A percentile compares a stretch with the other conserved stretches of the same genome.
These are phyloP conservation scores for Scenedesmus sp. DNA, from an alignment of 163 green algal species.

Conservation along the genomic window DNA sequence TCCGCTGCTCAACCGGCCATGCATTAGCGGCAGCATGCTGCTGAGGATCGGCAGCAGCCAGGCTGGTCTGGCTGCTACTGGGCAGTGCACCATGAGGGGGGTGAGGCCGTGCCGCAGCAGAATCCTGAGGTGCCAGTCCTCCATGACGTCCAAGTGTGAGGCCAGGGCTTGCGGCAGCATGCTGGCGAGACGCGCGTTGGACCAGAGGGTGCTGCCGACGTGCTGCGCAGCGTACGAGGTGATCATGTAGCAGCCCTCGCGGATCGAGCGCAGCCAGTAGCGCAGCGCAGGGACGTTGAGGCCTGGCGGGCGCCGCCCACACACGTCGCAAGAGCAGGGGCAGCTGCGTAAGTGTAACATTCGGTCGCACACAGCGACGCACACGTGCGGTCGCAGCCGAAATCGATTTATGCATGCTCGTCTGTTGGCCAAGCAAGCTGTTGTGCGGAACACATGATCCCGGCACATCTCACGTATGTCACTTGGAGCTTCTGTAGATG, in stretches of 20 bases:
- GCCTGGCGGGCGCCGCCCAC: conserved; percentile 20
- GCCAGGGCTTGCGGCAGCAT: conserved; percentile 52
- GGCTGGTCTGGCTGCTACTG: conserved; percentile 11
- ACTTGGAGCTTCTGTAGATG: no score
- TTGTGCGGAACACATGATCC: no score
- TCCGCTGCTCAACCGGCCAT: conserved; percentile 36
- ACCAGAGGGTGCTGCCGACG: conserved; percentile 55
- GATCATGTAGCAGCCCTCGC: conserved; percentile 55
- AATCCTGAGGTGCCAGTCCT: conserved; percentile 58
- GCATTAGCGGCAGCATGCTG: conserved; percentile 63
- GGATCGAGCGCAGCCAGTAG: conserved; percentile 53
- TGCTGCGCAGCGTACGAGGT: conserved; percentile 25
- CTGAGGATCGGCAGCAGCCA: conserved; percentile 67
- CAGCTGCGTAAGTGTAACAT: background rate
- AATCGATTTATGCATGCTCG: no score
- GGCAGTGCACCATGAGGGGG: conserved; percentile 57
- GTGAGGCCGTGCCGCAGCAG: conserved; percentile 69
- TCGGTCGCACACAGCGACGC: no score
- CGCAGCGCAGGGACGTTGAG: conserved; percentile 48
- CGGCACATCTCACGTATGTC: no score
- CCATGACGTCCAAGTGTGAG: conserved; percentile 52
- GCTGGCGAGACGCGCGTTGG: conserved; percentile 44
- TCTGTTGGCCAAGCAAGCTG: no score
- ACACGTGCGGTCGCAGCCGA: no score
- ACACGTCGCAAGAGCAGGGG: no score